Base-by-base conservation (phyloP, 2,329 filamentous ascomycete genomes). In the Trichophyton schoenleinii region DNA sequence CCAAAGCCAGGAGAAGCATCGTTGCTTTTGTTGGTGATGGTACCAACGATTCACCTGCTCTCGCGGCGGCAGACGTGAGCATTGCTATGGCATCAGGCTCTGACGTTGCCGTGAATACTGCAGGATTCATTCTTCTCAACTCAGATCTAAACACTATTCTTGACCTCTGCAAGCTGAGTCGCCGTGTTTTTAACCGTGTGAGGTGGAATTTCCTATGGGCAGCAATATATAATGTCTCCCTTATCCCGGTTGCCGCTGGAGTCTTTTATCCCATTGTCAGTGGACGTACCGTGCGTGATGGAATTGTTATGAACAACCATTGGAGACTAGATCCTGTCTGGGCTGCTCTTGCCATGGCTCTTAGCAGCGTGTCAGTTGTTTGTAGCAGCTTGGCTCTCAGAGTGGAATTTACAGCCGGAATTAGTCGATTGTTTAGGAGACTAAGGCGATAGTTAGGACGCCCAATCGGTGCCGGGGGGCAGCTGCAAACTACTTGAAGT, bases 321-420 rank as follows among this genome's bases (percentile, higher is more conserved):
- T 79, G 77, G 75, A 70, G 77, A 38, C 63, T 80, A 7, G 77
- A 76, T 64, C 79, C 79, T 0, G 78, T 79, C 4, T 96, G 91
- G 91, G 92, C 91, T 3, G 87, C 86, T 66, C 74, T 96, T 71
- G 91, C 91, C 0, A 97, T 96, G 92, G 92, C 92, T 28, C 74
- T 91, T 72, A 96, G 91, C 73, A 92, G 88, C 72, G 86, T 96
- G 66, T 94, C 88, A 69, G 91, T 97, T 53, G 87, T 96, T 58
- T 75, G 83, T 70, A 95, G 90, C 71, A 92, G 88, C 75, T 74
- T 96, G 68, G 79, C 85, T 58, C 73, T 96, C 75, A 82, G 86
- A 70, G 80, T 76, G 64, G 72, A 74, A 52, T 65, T 58, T 18
- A 58, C 18, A 41, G 25, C 57, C 15, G 42, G 38, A 7, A 34